Conservation (phyloP, 2,329 filamentous ascomycete species). For the Rachicladosporium sp. region DNA sequence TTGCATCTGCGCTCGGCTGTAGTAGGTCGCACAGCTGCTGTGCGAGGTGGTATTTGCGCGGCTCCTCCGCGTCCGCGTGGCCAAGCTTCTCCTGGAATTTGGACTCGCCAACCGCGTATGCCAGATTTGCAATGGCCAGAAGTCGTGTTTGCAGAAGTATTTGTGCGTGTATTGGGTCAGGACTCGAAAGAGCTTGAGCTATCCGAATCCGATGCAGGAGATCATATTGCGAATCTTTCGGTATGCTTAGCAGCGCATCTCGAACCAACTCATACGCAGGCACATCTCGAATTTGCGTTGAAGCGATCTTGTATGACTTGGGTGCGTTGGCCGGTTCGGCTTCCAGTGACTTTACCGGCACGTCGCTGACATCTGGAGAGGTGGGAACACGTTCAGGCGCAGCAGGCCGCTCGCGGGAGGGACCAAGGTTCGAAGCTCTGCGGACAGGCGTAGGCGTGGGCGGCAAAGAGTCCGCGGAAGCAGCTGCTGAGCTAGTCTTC, state of each 20-base stretch:
- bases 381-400: conserved; percentile 13
- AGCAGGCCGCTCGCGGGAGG: conserved; percentile 23
- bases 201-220: conserved; percentile 70
- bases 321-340: conserved; percentile 27
- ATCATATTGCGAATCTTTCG: conserved; percentile 66
- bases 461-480: conserved; percentile 34
- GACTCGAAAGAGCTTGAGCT: conserved; percentile 64
- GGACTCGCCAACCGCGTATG: conserved; percentile 73
- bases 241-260: conserved; percentile 46
- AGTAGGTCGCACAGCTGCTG: conserved; percentile 89
- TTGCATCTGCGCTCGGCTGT: conserved; percentile 63
- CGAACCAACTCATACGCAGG: conserved; percentile 32
- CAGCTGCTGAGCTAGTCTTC: conserved; percentile 2
- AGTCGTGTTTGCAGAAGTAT: conserved; percentile 64
- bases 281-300: conserved; percentile 31
- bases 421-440: conserved; percentile 44
- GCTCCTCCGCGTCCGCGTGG: conserved; percentile 79
- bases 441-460: conserved; percentile 65
- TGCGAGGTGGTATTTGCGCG: conserved; percentile 73
- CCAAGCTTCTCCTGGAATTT: conserved; percentile 79
- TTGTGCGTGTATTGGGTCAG: conserved; percentile 47
- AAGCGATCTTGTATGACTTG: conserved; percentile 52
- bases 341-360: conserved; percentile 16
- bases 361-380: conserved; percentile 15
- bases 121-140: conserved; percentile 78